A percentile compares a stretch with the other conserved stretches of the same genome.
Evolutionary conservation across 208 protist genomes (phyloP).

Genomic region (Crithidia brevicula): DNA sequence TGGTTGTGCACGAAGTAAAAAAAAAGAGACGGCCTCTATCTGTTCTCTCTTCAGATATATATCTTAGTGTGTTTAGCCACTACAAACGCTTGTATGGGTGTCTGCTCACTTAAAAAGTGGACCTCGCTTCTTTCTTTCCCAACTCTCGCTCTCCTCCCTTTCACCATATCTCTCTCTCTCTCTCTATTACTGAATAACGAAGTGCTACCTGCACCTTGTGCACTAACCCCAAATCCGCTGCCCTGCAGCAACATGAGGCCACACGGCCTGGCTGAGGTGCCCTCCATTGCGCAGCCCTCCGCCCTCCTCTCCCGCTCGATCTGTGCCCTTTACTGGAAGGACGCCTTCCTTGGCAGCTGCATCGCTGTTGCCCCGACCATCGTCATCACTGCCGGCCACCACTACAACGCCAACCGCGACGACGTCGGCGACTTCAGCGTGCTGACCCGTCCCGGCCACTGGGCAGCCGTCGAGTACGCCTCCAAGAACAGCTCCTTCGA

Average conservation of each 20-base stretch:
- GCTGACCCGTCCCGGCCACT: constrained; percentile 38
- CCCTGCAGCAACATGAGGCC: constrained; percentile 36
- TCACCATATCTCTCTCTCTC: too few relatives aligned
- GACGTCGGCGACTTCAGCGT: constrained; percentile 84
- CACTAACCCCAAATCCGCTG: not conserved
- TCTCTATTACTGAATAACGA: not conserved
- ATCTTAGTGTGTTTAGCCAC: too few relatives aligned
- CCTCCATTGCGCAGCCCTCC: constrained; percentile 41
- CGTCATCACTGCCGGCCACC: constrained; percentile 78
- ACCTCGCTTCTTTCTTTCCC: too few relatives aligned
- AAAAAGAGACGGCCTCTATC: too few relatives aligned
- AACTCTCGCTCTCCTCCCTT: too few relatives aligned
- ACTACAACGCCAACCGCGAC: constrained; percentile 79
- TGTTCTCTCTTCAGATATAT: too few relatives aligned
- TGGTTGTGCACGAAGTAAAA: too few relatives aligned
- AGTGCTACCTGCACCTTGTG: not conserved
- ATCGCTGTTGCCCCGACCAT: constrained; percentile 64
- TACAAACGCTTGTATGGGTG: too few relatives aligned
- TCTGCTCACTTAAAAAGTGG: too few relatives aligned
- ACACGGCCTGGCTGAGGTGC: constrained; percentile 49
- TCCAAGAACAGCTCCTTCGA: constrained; percentile 67
- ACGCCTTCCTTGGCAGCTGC: constrained; percentile 78
- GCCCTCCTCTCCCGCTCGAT: constrained; percentile 39
- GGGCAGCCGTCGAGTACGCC: constrained; percentile 56
- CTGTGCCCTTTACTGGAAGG: constrained; percentile 79